These are phyloP conservation scores for Lentinula sp. DNA, from an alignment of 768 basidiomycete species.

Conservation along the genomic window DNA sequence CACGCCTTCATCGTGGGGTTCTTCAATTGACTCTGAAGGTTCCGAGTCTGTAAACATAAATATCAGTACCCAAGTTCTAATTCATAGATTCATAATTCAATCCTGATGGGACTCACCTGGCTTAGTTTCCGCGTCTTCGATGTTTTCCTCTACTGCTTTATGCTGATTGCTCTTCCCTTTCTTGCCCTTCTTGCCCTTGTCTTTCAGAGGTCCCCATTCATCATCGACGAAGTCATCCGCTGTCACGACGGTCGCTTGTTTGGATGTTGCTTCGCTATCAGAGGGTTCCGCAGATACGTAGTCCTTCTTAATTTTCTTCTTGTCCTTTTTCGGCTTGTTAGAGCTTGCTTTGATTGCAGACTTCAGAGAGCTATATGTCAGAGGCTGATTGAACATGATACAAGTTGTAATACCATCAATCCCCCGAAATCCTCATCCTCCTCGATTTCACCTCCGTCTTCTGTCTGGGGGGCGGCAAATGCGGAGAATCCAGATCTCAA, in stretches of 20 bases:
- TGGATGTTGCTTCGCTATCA: slow-evolving; percentile 16
- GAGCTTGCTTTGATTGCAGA: slow-evolving; percentile 57
- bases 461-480: slow-evolving; percentile 42
- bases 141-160: slow-evolving; percentile 20
- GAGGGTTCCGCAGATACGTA: slow-evolving; percentile 22
- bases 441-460: slow-evolving; percentile 34
- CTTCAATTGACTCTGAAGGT: slow-evolving; percentile 14
- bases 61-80: too few species aligned
- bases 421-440: slow-evolving; percentile 70
- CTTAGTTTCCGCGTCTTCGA: slow-evolving; percentile 17
- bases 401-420: slow-evolving; percentile 53
- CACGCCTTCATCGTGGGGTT: slow-evolving; percentile 9
- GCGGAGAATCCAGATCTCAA: slow-evolving; percentile 38
- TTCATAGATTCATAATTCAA: not conserved
- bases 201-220: slow-evolving; percentile 62
- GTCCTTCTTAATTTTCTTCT: slow-evolving; percentile 44
- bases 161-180: slow-evolving; percentile 43
- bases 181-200: slow-evolving; percentile 60
- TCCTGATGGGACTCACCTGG: not conserved
- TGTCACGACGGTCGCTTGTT: slow-evolving; percentile 29
- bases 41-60: slow-evolving; percentile 13
- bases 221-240: slow-evolving; percentile 74
- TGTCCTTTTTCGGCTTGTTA: slow-evolving; percentile 48
- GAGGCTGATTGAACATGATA: slow-evolving; percentile 5
- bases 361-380: slow-evolving; percentile 26